phyloP scores from a whole-genome alignment of 345 rosid genomes.

The Gossypioides kirkii region DNA sequence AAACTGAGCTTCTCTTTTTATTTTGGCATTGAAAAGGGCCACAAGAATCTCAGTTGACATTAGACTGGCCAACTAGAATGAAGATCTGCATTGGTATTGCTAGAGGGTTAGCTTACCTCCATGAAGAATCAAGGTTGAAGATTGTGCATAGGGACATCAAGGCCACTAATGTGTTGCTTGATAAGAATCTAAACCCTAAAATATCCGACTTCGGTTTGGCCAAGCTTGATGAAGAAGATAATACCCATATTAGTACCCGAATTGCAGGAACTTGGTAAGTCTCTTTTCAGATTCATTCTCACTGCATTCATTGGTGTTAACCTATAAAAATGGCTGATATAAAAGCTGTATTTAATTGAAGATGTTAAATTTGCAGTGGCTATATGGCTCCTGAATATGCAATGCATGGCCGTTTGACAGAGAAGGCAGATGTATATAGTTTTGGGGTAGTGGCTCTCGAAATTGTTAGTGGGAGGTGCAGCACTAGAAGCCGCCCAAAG shows the following conservation, averaged over 20 bases:
- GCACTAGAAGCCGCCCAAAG: constrained; percentile 30
- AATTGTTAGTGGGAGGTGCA: constrained; percentile 46
- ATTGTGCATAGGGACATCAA: constrained; percentile 56
- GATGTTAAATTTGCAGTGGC: constrained; percentile 22
- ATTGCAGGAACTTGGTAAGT: constrained; percentile 52
- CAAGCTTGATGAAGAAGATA: constrained; percentile 40
- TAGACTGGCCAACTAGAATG: constrained; percentile 42
- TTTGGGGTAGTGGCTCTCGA: constrained; percentile 50
- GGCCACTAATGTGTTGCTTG: constrained; percentile 43
- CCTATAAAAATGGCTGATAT: no score
- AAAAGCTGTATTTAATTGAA: neutral
- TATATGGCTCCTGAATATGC: constrained; percentile 70
- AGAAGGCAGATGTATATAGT: constrained; percentile 63
- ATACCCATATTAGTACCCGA: constrained; percentile 43
- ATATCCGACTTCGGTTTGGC: constrained; percentile 55
- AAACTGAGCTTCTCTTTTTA: neutral
- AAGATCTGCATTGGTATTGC: constrained; percentile 52
- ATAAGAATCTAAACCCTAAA: constrained; percentile 39
- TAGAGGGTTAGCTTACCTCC: constrained; percentile 53
- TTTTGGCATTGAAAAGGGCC: constrained; percentile 15
- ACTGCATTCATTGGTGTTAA: neutral
- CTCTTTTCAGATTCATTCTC: neutral
- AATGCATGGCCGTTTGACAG: constrained; percentile 43
- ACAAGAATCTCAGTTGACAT: constrained; percentile 13
- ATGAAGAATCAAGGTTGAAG: constrained; percentile 44